These are phyloP conservation scores for Kregervanrija pseudodelftensis DNA, from an alignment of 805 yeast genomes.

Conservation along the genomic window DNA sequence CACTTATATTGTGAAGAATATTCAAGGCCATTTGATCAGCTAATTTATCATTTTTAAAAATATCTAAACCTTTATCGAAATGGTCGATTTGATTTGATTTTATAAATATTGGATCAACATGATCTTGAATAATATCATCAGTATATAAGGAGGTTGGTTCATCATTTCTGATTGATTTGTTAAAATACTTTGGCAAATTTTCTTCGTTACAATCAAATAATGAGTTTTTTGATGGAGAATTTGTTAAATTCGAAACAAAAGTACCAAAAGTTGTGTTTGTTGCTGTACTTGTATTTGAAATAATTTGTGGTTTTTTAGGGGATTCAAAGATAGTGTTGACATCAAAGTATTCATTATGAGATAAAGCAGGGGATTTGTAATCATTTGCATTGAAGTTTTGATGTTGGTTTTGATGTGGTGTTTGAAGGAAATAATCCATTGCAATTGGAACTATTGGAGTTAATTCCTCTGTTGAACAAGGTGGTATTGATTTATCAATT, in stretches of 20 bases:
- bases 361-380: not conserved
- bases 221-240: not conserved
- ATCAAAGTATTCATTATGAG: not conserved
- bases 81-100: constrained; percentile 29
- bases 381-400: not conserved
- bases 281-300: constrained; percentile 11
- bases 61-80: constrained; percentile 20
- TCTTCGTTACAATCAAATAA: no score
- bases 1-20: constrained; percentile 24
- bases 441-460: constrained; percentile 20
- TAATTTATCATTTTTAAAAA: constrained; percentile 21
- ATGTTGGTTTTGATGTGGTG: not conserved
- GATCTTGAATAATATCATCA: constrained; percentile 5
- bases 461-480: constrained; percentile 22
- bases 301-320: constrained; percentile 4
- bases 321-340: not conserved
- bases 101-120: constrained; percentile 20
- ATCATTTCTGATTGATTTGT: not conserved
- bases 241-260: not conserved
- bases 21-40: constrained; percentile 30
- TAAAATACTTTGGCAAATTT: no score
- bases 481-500: constrained; percentile 21
- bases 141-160: not conserved
- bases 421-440: constrained; percentile 1
- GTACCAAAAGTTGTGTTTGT: constrained; percentile 9